These are phyloP conservation scores for Escallonia rubra DNA, from an alignment of 129 eudicot genomes.

Conservation along the genomic window DNA sequence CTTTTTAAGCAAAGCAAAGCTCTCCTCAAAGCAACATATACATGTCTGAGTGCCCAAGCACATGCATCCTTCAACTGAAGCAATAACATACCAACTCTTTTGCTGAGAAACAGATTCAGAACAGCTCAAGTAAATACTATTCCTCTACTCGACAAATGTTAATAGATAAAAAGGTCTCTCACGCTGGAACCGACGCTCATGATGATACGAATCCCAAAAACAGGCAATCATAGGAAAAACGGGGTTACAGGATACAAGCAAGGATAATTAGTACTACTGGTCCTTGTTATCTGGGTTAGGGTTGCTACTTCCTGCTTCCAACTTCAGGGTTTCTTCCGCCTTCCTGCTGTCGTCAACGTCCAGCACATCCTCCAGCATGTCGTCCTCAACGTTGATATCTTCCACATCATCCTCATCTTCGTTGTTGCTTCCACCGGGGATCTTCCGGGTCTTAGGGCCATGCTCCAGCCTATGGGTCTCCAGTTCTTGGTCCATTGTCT, in stretches of 20 bases:
- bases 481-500: conserved; percentile 97
- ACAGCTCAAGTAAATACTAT: too few species aligned
- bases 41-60: too few species aligned
- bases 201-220: too few species aligned
- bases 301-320: conserved; percentile 29
- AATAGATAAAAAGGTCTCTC: too few species aligned
- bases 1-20: too few species aligned
- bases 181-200: too few species aligned
- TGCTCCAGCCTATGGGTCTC: conserved; percentile 98
- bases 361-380: conserved; percentile 89
- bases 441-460: conserved; percentile 83
- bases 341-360: conserved; percentile 64
- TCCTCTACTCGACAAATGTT: too few species aligned
- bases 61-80: too few species aligned
- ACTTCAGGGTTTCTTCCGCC: conserved; percentile 46
- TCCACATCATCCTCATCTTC: conserved; percentile 97
- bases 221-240: not conserved
- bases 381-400: conserved; percentile 86
- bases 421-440: conserved; percentile 64
- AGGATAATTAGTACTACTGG: not conserved
- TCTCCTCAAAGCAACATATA: too few species aligned
- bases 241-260: conserved; percentile 2
- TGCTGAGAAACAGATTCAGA: too few species aligned
- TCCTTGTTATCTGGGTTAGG: conserved; percentile 32
- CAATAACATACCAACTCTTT: too few species aligned